phyloP scores from a whole-genome alignment of 768 basidiomycete species.

The Zangia roseola region DNA sequence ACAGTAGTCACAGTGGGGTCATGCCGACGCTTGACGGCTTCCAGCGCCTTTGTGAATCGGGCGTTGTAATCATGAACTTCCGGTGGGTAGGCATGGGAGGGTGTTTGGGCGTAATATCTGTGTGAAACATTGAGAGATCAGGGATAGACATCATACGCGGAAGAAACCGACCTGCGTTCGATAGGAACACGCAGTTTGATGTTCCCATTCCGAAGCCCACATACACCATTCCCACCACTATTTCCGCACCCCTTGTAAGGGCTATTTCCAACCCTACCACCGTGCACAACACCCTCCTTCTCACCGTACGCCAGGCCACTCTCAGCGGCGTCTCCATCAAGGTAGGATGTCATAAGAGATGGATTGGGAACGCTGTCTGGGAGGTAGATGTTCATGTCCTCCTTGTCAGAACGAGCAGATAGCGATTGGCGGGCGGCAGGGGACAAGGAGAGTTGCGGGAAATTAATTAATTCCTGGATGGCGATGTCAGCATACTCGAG shows the following conservation, averaged over 20 bases:
- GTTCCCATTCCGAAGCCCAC: constrained; percentile 48
- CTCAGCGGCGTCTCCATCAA: constrained; percentile 33
- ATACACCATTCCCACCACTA: constrained; percentile 22
- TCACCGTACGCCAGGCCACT: constrained; percentile 8
- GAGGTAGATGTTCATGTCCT: constrained; percentile 37
- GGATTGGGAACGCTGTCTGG: constrained; percentile 84
- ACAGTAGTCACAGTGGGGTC: constrained; percentile 98
- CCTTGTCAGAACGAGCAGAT: constrained; percentile 42
- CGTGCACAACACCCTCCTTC: constrained; percentile 4
- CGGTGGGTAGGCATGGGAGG: constrained; percentile 77
- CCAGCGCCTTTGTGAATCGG: constrained; percentile 82
- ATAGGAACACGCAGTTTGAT: constrained; percentile 77
- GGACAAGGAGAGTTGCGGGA: constrained; percentile 75
- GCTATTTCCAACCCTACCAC: constrained; percentile 11
- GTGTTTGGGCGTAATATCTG: constrained; percentile 85
- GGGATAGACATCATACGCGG: neutral
- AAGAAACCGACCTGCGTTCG: constrained; percentile 65
- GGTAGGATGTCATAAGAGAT: constrained; percentile 42
- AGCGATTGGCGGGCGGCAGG: constrained; percentile 66
- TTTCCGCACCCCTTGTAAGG: constrained; percentile 21
- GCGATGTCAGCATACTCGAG: neutral
- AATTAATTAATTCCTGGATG: constrained; percentile 83
- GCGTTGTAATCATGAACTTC: constrained; percentile 93
- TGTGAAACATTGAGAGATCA: constrained; percentile 1
- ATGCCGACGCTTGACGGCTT: constrained; percentile 89